A percentile compares a stretch with the other conserved stretches of the same genome.
Evolutionary conservation across 2,329 filamentous ascomycete species (phyloP).

Genomic region (Ophiostoma pallidulum): DNA sequence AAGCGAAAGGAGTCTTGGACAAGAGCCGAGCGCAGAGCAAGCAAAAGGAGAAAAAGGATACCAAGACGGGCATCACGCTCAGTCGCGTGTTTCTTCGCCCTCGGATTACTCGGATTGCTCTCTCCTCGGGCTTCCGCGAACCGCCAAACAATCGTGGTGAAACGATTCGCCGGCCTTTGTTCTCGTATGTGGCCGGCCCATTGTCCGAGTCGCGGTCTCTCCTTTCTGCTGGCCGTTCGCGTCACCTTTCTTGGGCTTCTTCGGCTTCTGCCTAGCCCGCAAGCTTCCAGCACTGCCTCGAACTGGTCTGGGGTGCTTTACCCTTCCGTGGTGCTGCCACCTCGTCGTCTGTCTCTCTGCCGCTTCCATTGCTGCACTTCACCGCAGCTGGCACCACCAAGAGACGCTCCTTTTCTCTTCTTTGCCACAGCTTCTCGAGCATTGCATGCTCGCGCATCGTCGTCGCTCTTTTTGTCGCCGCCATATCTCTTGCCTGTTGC

Average conservation of each 20-base stretch:
- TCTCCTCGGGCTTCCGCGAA: constrained; percentile 9
- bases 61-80: not conserved
- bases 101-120: too few relatives aligned
- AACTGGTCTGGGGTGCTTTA: too few relatives aligned
- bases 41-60: not conserved
- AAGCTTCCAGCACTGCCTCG: not conserved
- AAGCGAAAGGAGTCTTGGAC: too few relatives aligned
- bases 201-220: constrained; percentile 2
- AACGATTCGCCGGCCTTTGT: constrained; percentile 6
- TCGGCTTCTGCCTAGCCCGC: not conserved
- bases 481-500: too few relatives aligned
- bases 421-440: not conserved
- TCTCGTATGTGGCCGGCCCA: constrained; percentile 10
- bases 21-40: not conserved
- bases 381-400: too few relatives aligned
- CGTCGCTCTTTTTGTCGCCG: not conserved
- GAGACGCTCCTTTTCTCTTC: not conserved
- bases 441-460: not conserved
- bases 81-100: constrained; percentile 2
- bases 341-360: too few relatives aligned
- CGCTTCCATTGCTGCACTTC: too few relatives aligned
- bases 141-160: constrained; percentile 7
- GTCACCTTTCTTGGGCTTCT: not conserved
- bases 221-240: not conserved
- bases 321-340: too few relatives aligned